phyloP scores from a whole-genome alignment of 257 asterid genomes.

The Solanum appendiculatum region DNA sequence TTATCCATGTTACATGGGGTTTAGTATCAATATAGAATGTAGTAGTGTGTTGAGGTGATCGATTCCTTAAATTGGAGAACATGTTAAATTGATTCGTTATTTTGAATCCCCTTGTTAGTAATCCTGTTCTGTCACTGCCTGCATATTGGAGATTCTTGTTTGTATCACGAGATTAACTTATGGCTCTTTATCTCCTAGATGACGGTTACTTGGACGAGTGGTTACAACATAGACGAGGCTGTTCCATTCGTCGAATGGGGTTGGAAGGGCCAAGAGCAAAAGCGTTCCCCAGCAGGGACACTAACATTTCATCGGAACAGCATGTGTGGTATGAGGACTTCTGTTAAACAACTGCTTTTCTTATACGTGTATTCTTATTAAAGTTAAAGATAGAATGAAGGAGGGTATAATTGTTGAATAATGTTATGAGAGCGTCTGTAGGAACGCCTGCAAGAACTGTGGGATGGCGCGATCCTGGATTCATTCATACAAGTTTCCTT shows the following conservation, averaged over 20 bases:
- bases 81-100: not conserved
- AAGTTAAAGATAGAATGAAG: not conserved
- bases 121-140: not conserved
- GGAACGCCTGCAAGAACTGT: conserved; percentile 88
- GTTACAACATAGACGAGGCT: conserved; percentile 66
- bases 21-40: not conserved
- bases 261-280: conserved; percentile 20
- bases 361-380: not conserved
- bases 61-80: not conserved
- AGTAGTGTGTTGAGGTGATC: not conserved
- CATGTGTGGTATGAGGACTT: conserved; percentile 66
- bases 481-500: conserved; percentile 80
- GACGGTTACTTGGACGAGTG: conserved; percentile 94
- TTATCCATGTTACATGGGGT: not conserved
- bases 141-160: not conserved
- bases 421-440: not conserved
- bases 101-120: not conserved
- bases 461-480: conserved; percentile 98
- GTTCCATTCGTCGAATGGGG: conserved; percentile 68
- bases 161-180: not conserved
- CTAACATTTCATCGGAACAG: conserved; percentile 54
- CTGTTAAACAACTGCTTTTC: not conserved
- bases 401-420: not conserved
- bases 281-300: conserved; percentile 64
- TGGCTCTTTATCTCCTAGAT: conserved; percentile 22